Evolutionary conservation across 78 protist species (phyloP).

Genomic region (Dictyostelium purpureum): DNA sequence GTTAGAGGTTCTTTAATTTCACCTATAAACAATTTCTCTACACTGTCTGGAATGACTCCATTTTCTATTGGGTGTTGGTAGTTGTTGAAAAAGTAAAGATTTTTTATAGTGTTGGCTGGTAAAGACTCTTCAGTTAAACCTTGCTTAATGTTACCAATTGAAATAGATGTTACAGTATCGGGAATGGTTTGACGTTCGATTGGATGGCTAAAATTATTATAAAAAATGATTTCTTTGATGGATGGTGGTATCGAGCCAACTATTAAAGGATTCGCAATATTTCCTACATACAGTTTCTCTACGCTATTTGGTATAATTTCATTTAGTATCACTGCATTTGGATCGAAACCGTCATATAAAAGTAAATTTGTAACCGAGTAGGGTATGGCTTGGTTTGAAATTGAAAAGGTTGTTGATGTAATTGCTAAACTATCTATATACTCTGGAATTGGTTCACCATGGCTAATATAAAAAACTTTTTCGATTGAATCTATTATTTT

Average conservation of each 20-base stretch:
- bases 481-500: background rate
- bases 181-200: background rate
- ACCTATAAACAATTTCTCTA: background rate
- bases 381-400: background rate
- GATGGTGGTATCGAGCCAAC: background rate
- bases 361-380: background rate
- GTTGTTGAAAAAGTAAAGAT: background rate
- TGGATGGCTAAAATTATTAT: background rate
- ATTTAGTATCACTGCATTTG: no score
- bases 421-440: background rate
- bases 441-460: conserved; percentile 13
- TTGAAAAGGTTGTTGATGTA: background rate
- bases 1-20: background rate
- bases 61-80: background rate
- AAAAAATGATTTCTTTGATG: background rate
- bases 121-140: background rate
- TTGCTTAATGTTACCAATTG: background rate
- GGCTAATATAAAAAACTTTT: background rate
- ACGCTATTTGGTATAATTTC: background rate
- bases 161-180: background rate
- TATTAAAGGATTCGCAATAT: background rate
- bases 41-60: background rate
- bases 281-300: conserved; percentile 3
- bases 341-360: background rate
- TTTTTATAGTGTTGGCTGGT: background rate